These are phyloP conservation scores for Pleodorina starrii DNA, from an alignment of 139 green algal species.

Conservation along the genomic window DNA sequence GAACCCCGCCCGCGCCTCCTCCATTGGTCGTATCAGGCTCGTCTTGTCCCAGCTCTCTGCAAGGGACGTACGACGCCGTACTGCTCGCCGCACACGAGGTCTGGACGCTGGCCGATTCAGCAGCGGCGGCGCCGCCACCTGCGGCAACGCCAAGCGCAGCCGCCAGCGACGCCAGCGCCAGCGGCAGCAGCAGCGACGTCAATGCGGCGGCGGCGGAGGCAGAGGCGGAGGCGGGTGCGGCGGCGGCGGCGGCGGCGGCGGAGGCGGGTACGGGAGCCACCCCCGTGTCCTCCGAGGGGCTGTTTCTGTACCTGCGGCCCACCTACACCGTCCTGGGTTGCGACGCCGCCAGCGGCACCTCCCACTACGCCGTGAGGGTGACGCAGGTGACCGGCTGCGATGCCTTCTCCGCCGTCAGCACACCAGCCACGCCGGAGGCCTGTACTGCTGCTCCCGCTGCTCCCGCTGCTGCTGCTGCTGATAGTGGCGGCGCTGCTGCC, in stretches of 20 bases:
- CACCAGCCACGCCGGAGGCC: not conserved
- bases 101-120: not conserved
- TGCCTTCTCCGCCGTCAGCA: not conserved
- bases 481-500: no score
- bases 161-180: no score
- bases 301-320: not conserved
- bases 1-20: no score
- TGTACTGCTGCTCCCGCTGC: no score
- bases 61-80: not conserved
- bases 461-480: no score
- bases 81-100: not conserved
- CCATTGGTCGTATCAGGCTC: not conserved
- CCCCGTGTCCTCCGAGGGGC: not conserved
- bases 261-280: not conserved
- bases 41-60: not conserved
- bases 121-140: not conserved
- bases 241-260: not conserved
- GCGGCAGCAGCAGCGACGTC: not conserved
- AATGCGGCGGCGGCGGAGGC: not conserved
- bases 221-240: not conserved
- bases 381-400: not conserved
- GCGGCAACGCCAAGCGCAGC: not conserved
- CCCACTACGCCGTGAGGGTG: not conserved
- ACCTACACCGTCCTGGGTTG: not conserved
- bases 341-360: conserved; percentile 2